Base-by-base conservation (phyloP, 352 stramenopile species). In the Peronospora destructor region DNA sequence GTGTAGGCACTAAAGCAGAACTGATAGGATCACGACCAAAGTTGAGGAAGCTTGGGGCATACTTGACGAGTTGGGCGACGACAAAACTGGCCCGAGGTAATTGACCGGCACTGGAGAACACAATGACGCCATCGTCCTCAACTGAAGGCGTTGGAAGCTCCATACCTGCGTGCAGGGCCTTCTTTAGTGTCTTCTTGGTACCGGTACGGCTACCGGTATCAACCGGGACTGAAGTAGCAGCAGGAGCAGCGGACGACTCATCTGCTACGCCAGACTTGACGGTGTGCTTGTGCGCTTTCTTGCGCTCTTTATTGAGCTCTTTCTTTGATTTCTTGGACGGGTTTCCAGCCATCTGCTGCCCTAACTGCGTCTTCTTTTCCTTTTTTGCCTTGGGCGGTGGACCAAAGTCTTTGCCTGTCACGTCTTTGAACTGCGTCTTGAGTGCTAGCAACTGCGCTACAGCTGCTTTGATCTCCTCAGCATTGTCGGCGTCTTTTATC, bases 301-400 rank as follows among this genome's bases (percentile, higher is more conserved):
- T 92, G 50, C 71, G 73, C 65, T 92, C 81, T 66, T 92, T 92
- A 68, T 90, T 92, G 11, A 92, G 67, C 62, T 92, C 76, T 68
- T 92, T 92, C 69, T 92, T 92, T 53, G 72, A 85, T 58, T 87
- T 89, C 46, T 87, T 88, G 30, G 48, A 66, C 5, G 70, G 59
- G 19, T 89, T 73, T 19, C 68, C 67, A 17, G 55, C 29, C 42
- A 53, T 41, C 16, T 64, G 45, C 8, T 44, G 17, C n/a, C 57
- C 43, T 1, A 40, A 7, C 42, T 64, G 26, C 46, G 67, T 45
- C 47, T 83, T 82, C 61, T 81, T 84, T 16, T 82, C 58, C 53
- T 77, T 75, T 65, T 88, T 85, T 44, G 74, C 41, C 64, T 80
- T 78, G 29, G 66, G 49, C 17, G 81, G 81, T 30, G 78, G 74